Conservation (phyloP, 202 grass and related monocot species). For the Digitaria exilis region DNA sequence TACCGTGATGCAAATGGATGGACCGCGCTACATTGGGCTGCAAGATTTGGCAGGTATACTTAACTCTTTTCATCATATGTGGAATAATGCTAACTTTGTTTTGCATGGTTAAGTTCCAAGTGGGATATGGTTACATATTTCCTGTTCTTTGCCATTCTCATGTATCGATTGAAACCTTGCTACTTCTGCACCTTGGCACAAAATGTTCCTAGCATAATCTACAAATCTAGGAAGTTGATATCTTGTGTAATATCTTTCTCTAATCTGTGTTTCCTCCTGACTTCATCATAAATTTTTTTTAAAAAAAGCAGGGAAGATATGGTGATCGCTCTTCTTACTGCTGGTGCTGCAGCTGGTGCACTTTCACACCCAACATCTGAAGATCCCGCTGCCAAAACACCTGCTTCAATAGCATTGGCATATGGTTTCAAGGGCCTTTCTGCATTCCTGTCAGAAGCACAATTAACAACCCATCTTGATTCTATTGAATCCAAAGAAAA, state of each 20-base stretch:
- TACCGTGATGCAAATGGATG: conserved; percentile 89
- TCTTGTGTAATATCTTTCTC: conserved; percentile 15
- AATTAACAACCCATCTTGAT: conserved; percentile 67
- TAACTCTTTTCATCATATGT: not conserved
- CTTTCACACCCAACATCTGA: conserved; percentile 69
- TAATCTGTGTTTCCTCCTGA: conserved; percentile 21
- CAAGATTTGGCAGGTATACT: conserved; percentile 80
- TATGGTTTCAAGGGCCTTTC: conserved; percentile 85
- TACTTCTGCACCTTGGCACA: conserved; percentile 5
- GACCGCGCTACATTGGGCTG: conserved; percentile 95
- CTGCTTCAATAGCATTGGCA: conserved; percentile 64
- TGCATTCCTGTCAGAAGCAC: conserved; percentile 85
- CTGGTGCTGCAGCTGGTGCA: conserved; percentile 71
- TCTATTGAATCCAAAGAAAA: conserved; percentile 59
- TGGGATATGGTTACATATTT: not conserved
- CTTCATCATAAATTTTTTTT: not conserved
- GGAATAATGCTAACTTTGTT: conserved; percentile 4
- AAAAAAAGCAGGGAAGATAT: conserved; percentile 66
- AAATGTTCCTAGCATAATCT: conserved; percentile 12
- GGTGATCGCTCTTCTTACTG: conserved; percentile 65
- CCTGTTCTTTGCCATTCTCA: not conserved
- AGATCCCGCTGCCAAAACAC: conserved; percentile 65
- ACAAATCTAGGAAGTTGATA: conserved; percentile 15
- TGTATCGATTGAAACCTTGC: not conserved
- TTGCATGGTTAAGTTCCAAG: not conserved